Base-by-base conservation (phyloP, 371 early-diverging fungal species). In the Syncephalastrum racemosum region DNA sequence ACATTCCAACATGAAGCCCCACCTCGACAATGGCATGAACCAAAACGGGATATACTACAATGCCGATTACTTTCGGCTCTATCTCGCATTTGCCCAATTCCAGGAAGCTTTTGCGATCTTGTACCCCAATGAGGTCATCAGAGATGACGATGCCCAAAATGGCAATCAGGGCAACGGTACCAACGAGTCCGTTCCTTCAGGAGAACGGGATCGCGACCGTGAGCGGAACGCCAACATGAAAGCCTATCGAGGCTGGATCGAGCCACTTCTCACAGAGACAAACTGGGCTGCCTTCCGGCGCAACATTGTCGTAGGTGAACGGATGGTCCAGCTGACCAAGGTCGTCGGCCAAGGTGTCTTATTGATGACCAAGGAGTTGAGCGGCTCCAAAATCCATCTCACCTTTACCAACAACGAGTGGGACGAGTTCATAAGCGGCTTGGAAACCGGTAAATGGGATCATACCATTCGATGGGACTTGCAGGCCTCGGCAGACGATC, bases 261-360 rank as follows among this genome's bases (percentile, higher is more conserved):
- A 78, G 27, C 79, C 75, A 1, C 56, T 65, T 15, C 56, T 78
- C 48, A 66, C 65, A 0, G 73, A 70, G 43, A 68, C 68, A 5
- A 78, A 78, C 45, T 78, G 79, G 79, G 79, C 79, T 4, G 79
- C 79, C 2, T 78, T 78, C 43, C 67, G 79, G 24, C 63, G 79
- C 23, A 78, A 78, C 40, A 67, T 78, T 16, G 71, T 78, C 24
- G 79, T 78, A 0, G 79, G 79, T 18, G 79, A 78, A 24, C 67
- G 79, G 2, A 78, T 78, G 62, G 60, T 71, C 64, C 75, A 70
- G 16, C 47, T 78, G 15, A 67, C 75, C 31, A 68, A 71, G 23
- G 60, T 68, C 1, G 71, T 75, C 2, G 79, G 79, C 0, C 70
- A 73, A 57, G 79, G 79, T 31, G 63, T 78, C 1, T 46, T 78